Conservation (phyloP, 1,284 basidiomycete genomes). For the Apiotrichum laibachii region DNA sequence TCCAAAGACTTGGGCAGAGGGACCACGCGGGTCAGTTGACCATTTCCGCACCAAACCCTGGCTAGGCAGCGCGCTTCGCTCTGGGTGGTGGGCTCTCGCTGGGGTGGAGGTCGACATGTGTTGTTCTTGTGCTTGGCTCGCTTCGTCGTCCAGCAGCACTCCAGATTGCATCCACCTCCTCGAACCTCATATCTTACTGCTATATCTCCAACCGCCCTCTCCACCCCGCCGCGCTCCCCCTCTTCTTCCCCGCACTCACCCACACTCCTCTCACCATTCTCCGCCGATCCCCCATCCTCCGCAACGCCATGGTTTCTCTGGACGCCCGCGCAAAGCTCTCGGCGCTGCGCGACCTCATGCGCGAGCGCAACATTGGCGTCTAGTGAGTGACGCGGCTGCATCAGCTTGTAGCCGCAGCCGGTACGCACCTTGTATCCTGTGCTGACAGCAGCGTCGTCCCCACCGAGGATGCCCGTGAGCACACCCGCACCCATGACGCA, state of each 20-base stretch:
- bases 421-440: not conserved
- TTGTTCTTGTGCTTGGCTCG: not conserved
- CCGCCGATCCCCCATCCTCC: slow-evolving; percentile 11
- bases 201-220: not conserved
- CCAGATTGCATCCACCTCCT: not conserved
- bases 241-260: not conserved
- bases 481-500: no score
- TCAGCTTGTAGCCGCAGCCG: not conserved
- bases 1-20: no score
- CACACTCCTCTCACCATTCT: slow-evolving; percentile 8
- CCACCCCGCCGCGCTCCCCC: no score
- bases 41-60: no score
- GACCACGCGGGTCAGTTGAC: no score
- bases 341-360: slow-evolving; percentile 23
- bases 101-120: not conserved
- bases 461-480: slow-evolving; percentile 82
- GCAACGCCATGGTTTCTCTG: slow-evolving; percentile 14
- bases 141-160: no score
- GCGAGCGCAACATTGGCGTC: slow-evolving; percentile 26
- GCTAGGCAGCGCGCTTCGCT: no score
- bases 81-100: no score
- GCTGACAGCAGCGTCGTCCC: slow-evolving; percentile 61
- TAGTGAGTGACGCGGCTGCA: slow-evolving; percentile 10
- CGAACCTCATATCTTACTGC: not conserved
- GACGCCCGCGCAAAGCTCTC: slow-evolving; percentile 22